Evolutionary conservation across 805 yeast species (phyloP).

Genomic region (Zygosaccharomyces gambellarensis): DNA sequence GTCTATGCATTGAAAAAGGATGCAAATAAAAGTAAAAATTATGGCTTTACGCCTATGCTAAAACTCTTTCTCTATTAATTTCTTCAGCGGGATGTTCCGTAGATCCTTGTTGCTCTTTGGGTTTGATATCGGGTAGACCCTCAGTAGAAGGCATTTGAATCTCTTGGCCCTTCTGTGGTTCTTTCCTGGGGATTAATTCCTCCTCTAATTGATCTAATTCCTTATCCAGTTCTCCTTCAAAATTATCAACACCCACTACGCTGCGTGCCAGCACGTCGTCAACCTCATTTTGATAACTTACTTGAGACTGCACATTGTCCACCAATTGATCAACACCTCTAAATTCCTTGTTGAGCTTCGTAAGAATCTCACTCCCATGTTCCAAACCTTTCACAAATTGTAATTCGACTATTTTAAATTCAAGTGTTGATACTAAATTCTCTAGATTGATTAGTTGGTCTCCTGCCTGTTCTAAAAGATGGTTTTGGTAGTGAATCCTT

Average conservation of each 20-base stretch:
- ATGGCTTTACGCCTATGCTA: not conserved
- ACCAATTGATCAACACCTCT: slow-evolving; percentile 72
- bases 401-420: slow-evolving; percentile 82
- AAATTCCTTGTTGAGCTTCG: slow-evolving; percentile 72
- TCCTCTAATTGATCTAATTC: slow-evolving; percentile 50
- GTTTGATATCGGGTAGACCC: slow-evolving; percentile 23
- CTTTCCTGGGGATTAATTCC: slow-evolving; percentile 41
- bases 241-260: slow-evolving; percentile 31
- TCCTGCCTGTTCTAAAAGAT: slow-evolving; percentile 62
- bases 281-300: slow-evolving; percentile 71
- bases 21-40: not conserved
- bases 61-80: not conserved
- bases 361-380: slow-evolving; percentile 75
- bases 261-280: slow-evolving; percentile 45
- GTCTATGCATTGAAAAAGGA: not conserved
- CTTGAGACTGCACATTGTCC: slow-evolving; percentile 82
- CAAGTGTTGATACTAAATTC: slow-evolving; percentile 71
- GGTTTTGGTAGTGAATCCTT: slow-evolving; percentile 77
- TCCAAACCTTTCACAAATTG: slow-evolving; percentile 77
- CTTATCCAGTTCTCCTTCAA: slow-evolving; percentile 60
- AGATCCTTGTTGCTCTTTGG: not conserved
- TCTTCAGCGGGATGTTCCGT: not conserved
- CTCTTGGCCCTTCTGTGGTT: slow-evolving; percentile 7
- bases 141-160: slow-evolving; percentile 29
- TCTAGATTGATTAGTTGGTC: slow-evolving; percentile 78